Base-by-base conservation (phyloP, 2,329 filamentous ascomycete genomes). In the Waltergamsia citrina region DNA sequence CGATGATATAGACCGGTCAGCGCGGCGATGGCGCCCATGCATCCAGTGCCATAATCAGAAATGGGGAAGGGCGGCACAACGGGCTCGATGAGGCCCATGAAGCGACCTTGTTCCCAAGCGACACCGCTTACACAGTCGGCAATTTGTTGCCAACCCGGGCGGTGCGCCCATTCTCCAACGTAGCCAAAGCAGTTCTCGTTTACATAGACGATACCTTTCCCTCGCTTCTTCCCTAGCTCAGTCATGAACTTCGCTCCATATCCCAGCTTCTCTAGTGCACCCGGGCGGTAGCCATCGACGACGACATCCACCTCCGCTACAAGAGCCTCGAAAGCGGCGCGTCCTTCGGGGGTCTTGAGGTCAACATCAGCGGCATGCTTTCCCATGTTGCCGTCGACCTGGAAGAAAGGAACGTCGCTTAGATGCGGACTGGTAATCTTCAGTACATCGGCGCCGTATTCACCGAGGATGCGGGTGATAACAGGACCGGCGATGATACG, bases 401-500 rank as follows among this genome's bases (percentile, higher is more conserved):
- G 79, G 53, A 83, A 83, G 54, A 81, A 80, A 0, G 78, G 77
- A 2, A 85, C 75, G 39, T 85, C 81, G 5, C 74, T 72, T n/a
- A 86, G 63, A 29, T 73, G 61, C 0, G 77, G 71, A 7, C 74
- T 75, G 3, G 80, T 85, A 29, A 86, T 65, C 45, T 85, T 82
- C 43, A 87, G 65, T 1, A 87, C 81, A 34, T 79, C 71, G 7
- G 82, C 82, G 3, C 83, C 83, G 48, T 85, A 80, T 41, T 84
- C 81, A n/a, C 78, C 80, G 0, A 87, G 66, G 2, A 77, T 77
- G 20, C 80, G 72, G 4, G 75, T 75, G 43, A 86, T 77, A 5
- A 78, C 74, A n/a, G 81, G 81, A 0, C 81, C 81, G 4, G 82
- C 82, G 41, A 87, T 85, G 46, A 86, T 78, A 26, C 81, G 75